Base-by-base conservation (phyloP, 2,329 filamentous ascomycete species). In the Fusarium temperatum region DNA sequence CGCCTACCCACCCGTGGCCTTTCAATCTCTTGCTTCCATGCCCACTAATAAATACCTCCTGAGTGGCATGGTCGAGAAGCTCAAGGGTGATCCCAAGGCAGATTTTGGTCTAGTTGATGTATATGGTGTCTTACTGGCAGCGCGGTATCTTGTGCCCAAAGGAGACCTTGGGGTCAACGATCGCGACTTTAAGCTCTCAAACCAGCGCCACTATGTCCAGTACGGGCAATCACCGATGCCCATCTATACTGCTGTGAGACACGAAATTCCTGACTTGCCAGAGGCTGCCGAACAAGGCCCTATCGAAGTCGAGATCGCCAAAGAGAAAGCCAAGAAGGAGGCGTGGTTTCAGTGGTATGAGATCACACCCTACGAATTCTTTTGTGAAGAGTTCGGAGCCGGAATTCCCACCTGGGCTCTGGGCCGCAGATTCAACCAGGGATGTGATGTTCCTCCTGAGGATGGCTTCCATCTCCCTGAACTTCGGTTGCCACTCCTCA, bases 331-430 rank as follows among this genome's bases (percentile, higher is more conserved):
- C 15, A 90, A 84, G 78, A 87, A 87, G 68, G 93, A 97, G 78
- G 88, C 94, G 6, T 98, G 95, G 94, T 99, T 98, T 78, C 96
- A 99, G 78, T 98, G 96, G 96, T 98, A 96, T 76, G 96, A 99
- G 79, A 93, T 96, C 78, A 97, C 94, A 0, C 96, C 96, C 0
- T 98, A 97, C 79, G 96, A 98, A 81, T 92, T 98, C 80, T 98
- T 96, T 82, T 98, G 95, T 76, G 96, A 98, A 82, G 96, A 98
- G 79, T 91, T 98, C 57, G 89, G 89, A 30, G 95, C 96, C 5
- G 96, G 96, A 7, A 98, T 99, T 69, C 96, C 96, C 0, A 98
- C 94, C 0, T 99, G 96, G 95, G 94, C 95, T 12, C 85, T 98
- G 67, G 96, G 96, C 7, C 89, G 96, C 51, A 91, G 89, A 66